Conservation (phyloP, 192 early-diverging fungal genomes). For the Irineochytrium annulatum region DNA sequence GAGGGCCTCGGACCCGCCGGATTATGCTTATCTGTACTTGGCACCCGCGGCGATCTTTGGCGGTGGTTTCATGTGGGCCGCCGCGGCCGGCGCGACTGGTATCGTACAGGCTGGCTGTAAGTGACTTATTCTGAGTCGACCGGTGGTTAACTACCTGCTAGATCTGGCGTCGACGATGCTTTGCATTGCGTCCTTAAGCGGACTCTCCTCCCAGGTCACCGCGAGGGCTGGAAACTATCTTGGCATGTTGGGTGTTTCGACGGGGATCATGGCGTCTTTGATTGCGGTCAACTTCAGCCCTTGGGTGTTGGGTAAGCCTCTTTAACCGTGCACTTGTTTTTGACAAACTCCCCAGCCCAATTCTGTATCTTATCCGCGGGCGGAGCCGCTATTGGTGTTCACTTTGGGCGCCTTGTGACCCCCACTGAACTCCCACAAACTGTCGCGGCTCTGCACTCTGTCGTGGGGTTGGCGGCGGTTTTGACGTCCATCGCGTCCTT, state of each 20-base stretch:
- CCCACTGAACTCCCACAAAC: slow-evolving; percentile 36
- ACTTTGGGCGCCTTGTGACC: slow-evolving; percentile 20
- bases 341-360: too few species aligned
- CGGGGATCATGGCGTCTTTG: slow-evolving; percentile 24
- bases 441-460: slow-evolving; percentile 28
- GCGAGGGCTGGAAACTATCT: slow-evolving; percentile 29
- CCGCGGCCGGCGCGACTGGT: slow-evolving; percentile 17
- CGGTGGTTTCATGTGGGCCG: slow-evolving; percentile 15
- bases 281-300: slow-evolving; percentile 17
- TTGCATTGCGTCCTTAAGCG: slow-evolving; percentile 29
- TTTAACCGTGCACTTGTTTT: too few species aligned
- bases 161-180: slow-evolving; percentile 27
- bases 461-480: slow-evolving; percentile 34
- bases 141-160: slow-evolving; percentile 10
- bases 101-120: slow-evolving; percentile 32
- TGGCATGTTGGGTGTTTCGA: slow-evolving; percentile 29
- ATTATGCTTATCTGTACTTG: slow-evolving; percentile 30
- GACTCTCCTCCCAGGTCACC: slow-evolving; percentile 25
- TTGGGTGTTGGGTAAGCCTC: slow-evolving; percentile 25
- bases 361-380: slow-evolving; percentile 25
- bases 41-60: slow-evolving; percentile 30
- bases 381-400: slow-evolving; percentile 24
- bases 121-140: background rate
- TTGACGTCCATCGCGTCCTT: slow-evolving; percentile 26
- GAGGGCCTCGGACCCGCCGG: slow-evolving; percentile 28